These are phyloP conservation scores for Cladorrhinum sp. DNA, from an alignment of 2,329 filamentous ascomycete species.

Conservation along the genomic window DNA sequence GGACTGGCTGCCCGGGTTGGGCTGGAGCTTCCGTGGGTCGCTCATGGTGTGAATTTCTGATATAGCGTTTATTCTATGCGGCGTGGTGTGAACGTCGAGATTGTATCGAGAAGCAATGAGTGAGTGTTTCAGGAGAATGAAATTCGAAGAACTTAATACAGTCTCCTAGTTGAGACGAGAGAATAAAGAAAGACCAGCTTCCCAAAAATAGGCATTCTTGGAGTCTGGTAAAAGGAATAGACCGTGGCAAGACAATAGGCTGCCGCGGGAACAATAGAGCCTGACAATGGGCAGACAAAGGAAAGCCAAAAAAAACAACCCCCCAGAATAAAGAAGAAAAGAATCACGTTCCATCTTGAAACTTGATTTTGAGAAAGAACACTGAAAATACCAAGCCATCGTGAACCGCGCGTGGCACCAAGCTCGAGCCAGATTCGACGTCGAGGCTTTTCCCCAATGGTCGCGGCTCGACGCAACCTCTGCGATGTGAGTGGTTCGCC, in stretches of 20 bases:
- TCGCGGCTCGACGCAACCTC: constrained; percentile 13
- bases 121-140: neutral
- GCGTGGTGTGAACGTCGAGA: neutral
- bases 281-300: constrained; percentile 3
- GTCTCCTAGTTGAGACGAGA: constrained; percentile 5
- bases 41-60: constrained; percentile 26
- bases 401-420: neutral
- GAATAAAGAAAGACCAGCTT: constrained; percentile 8
- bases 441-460: constrained; percentile 5
- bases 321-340: constrained; percentile 8
- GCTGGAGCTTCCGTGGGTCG: constrained; percentile 22
- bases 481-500: constrained; percentile 16
- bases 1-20: constrained; percentile 19
- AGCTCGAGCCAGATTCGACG: neutral
- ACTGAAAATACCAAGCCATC: neutral
- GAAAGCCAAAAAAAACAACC: constrained; percentile 7
- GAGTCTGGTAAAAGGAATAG: constrained; percentile 9
- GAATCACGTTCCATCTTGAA: constrained; percentile 4
- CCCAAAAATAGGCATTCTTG: constrained; percentile 13
- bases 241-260: constrained; percentile 6
- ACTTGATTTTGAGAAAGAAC: neutral
- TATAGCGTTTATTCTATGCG: neutral
- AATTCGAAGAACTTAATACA: neutral
- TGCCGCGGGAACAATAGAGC: constrained; percentile 8
- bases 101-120: neutral